Evolutionary conservation across 1,139 yeast species (phyloP).

Genomic region (Williopsis jadinii): DNA sequence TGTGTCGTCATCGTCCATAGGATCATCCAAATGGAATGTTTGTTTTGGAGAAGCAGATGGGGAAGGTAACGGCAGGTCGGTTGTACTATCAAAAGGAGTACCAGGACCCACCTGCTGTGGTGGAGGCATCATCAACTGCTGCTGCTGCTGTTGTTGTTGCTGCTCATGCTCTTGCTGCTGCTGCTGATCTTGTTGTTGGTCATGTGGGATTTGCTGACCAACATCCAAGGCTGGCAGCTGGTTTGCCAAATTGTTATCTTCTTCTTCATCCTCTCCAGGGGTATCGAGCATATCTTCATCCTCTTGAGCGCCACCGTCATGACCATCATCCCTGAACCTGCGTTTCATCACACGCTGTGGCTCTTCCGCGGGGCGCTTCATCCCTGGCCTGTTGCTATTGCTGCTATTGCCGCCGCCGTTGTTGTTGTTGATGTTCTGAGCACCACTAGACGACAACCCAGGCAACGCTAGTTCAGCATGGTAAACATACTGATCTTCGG

Average conservation of each 20-base stretch:
- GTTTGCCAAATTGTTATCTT: conserved; percentile 17
- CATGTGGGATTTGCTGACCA: not conserved
- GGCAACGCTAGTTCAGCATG: conserved; percentile 3
- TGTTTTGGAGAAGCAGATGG: conserved; percentile 66
- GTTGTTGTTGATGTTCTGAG: not conserved
- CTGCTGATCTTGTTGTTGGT: not conserved
- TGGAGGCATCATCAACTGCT: not conserved
- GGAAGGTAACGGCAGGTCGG: conserved; percentile 52
- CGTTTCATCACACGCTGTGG: too few relatives aligned
- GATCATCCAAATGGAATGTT: conserved; percentile 20
- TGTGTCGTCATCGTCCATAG: conserved; percentile 8
- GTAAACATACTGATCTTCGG: conserved; percentile 8
- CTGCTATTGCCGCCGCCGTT: not conserved
- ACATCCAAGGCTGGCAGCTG: conserved; percentile 6
- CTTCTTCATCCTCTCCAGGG: conserved; percentile 8
- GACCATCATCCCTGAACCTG: too few relatives aligned
- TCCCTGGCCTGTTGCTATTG: too few relatives aligned
- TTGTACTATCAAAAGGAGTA: conserved; percentile 5
- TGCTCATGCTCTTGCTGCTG: not conserved
- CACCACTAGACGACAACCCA: too few relatives aligned
- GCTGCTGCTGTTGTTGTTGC: not conserved
- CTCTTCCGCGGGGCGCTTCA: too few relatives aligned
- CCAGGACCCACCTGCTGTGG: not conserved
- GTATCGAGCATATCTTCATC: conserved; percentile 1
- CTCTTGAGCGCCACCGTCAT: not conserved